Conservation (phyloP, 768 basidiomycete genomes). For the Lentinus brumalis region DNA sequence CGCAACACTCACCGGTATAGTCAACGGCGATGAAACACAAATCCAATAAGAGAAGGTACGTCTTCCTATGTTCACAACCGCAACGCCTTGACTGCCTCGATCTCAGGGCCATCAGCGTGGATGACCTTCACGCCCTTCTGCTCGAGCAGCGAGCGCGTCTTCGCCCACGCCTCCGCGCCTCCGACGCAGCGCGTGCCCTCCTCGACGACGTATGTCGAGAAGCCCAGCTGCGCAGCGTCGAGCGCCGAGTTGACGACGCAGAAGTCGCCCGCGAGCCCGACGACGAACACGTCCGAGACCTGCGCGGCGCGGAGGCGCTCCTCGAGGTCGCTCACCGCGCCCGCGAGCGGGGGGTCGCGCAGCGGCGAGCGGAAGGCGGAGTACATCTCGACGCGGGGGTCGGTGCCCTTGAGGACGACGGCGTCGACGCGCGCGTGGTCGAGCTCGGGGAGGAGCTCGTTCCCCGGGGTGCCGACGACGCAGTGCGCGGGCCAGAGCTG, state of each 20-base stretch:
- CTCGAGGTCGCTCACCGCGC: constrained; percentile 50
- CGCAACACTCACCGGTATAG: no score
- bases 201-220: constrained; percentile 29
- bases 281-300: constrained; percentile 62
- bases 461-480: constrained; percentile 58
- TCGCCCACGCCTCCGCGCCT: constrained; percentile 26
- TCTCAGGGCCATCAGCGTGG: constrained; percentile 21
- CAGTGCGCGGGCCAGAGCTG: constrained; percentile 83
- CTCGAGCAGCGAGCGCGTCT: constrained; percentile 15
- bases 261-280: constrained; percentile 76
- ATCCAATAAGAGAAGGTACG: neutral
- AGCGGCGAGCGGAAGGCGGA: constrained; percentile 60
- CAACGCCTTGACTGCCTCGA: constrained; percentile 21
- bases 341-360: constrained; percentile 52
- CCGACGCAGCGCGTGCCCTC: constrained; percentile 28
- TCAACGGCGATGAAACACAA: no score
- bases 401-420: constrained; percentile 55
- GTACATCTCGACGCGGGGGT: constrained; percentile 71
- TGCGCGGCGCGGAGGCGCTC: constrained; percentile 40
- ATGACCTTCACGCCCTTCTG: constrained; percentile 24
- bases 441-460: constrained; percentile 61
- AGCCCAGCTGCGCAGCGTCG: constrained; percentile 37
- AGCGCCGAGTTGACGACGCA: constrained; percentile 67
- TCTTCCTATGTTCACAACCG: neutral
- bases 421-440: constrained; percentile 41